Evolutionary conservation across 2,329 filamentous ascomycete species (phyloP).

Genomic region (Colletotrichum tropicale): DNA sequence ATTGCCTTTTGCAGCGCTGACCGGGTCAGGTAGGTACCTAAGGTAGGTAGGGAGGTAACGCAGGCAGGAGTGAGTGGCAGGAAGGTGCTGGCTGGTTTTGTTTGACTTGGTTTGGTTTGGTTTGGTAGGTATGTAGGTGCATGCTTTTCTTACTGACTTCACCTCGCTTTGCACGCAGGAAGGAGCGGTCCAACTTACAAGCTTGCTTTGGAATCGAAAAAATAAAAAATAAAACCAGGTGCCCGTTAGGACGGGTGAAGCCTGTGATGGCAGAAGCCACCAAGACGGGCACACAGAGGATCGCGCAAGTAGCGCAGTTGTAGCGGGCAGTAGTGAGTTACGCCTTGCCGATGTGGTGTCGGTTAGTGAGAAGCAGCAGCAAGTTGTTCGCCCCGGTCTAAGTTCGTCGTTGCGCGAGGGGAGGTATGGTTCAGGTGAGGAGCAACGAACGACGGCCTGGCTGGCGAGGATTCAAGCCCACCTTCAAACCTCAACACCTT

Average conservation of each 20-base stretch:
- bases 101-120: neutral
- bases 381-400: neutral
- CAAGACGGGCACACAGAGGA: neutral
- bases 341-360: neutral
- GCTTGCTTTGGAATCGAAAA: neutral
- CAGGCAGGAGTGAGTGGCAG: neutral
- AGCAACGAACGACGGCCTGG: neutral
- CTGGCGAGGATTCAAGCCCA: neutral
- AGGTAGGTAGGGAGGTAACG: neutral
- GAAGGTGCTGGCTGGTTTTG: neutral
- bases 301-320: neutral
- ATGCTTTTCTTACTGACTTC: neutral
- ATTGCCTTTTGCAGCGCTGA: neutral
- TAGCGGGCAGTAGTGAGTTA: neutral
- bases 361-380: neutral
- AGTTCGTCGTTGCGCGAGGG: neutral
- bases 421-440: slow-evolving; percentile 7
- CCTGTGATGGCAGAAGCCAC: slow-evolving; percentile 3
- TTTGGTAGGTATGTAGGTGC: neutral
- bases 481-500: neutral
- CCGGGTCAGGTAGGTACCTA: neutral
- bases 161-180: neutral
- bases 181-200: neutral
- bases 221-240: neutral
- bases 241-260: neutral